A percentile compares a stretch with the other conserved stretches of the same genome.
These are phyloP conservation scores for Furculomyces boomerangus DNA, from an alignment of 371 early-diverging fungal species.

Conservation along the genomic window DNA sequence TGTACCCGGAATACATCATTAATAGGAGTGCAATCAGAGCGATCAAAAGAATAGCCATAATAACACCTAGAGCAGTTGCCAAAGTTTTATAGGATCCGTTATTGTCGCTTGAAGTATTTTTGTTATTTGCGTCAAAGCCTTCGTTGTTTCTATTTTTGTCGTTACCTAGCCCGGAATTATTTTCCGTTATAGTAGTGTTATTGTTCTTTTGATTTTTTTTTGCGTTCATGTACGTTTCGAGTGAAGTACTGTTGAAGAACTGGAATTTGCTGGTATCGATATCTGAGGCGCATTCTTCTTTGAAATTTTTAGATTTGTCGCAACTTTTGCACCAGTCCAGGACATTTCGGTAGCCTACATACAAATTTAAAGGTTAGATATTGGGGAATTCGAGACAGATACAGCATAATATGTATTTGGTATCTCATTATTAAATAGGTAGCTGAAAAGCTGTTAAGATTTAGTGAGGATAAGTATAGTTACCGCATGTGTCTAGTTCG, in stretches of 20 bases:
- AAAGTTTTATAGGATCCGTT: too few species aligned
- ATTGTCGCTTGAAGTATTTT: not conserved
- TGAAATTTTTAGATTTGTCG: constrained; percentile 10
- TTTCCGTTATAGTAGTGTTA: too few species aligned
- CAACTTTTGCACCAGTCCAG: constrained; percentile 24
- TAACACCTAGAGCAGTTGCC: too few species aligned
- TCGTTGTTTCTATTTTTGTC: not conserved
- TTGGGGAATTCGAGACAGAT: too few species aligned
- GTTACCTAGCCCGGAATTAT: too few species aligned
- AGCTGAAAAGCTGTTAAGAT: too few species aligned
- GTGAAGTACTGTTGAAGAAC: not conserved
- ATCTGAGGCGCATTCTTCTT: constrained; percentile 13
- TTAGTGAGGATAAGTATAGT: too few species aligned
- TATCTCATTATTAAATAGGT: too few species aligned
- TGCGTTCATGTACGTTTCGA: not conserved
- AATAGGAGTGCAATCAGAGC: not conserved
- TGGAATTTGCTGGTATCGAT: constrained; percentile 1
- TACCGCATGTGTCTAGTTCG: constrained; percentile 23
- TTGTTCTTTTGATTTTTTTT: not conserved
- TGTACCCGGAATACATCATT: too few species aligned
- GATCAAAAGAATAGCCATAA: not conserved
- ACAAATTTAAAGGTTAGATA: too few species aligned
- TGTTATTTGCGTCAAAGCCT: not conserved
- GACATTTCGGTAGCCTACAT: constrained; percentile 20
- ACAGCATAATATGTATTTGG: too few species aligned